phyloP scores from a whole-genome alignment of 108 stramenopile species.

The Cyclotella atomus region DNA sequence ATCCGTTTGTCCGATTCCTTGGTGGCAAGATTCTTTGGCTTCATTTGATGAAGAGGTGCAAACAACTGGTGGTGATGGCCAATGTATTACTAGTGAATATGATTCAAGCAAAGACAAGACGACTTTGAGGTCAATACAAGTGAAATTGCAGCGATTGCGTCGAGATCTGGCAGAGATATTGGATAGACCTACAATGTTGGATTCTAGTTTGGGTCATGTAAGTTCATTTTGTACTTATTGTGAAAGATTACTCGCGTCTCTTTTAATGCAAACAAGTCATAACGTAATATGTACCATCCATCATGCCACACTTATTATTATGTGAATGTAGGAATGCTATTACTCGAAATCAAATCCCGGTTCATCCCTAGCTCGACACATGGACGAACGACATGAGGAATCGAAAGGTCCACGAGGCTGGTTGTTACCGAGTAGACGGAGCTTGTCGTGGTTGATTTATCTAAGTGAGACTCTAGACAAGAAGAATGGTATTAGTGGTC shows the following conservation, averaged over 20 bases:
- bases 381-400: conserved; percentile 67
- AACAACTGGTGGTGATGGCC: too few relatives aligned
- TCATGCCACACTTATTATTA: neutral
- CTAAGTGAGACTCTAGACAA: conserved; percentile 37
- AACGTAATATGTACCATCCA: too few relatives aligned
- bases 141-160: conserved; percentile 37
- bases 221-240: too few relatives aligned
- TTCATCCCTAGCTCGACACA: conserved; percentile 41
- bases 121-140: neutral
- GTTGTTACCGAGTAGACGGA: conserved; percentile 51
- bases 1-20: conserved; percentile 49
- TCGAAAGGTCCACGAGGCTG: conserved; percentile 58
- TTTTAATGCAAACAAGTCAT: too few relatives aligned
- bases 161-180: conserved; percentile 14
- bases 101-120: neutral
- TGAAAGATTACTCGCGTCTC: too few relatives aligned
- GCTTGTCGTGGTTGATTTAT: conserved; percentile 60
- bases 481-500: neutral
- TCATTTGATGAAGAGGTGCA: too few relatives aligned
- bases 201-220: conserved; percentile 37
- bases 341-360: conserved; percentile 32
- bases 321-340: conserved; percentile 34
- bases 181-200: conserved; percentile 45
- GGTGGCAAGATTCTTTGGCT: conserved; percentile 46
- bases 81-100: neutral